A percentile compares a stretch with the other conserved stretches of the same genome.
phyloP scores from a whole-genome alignment of 345 rosid genomes.

The Rhodomyrtus tomentosa region DNA sequence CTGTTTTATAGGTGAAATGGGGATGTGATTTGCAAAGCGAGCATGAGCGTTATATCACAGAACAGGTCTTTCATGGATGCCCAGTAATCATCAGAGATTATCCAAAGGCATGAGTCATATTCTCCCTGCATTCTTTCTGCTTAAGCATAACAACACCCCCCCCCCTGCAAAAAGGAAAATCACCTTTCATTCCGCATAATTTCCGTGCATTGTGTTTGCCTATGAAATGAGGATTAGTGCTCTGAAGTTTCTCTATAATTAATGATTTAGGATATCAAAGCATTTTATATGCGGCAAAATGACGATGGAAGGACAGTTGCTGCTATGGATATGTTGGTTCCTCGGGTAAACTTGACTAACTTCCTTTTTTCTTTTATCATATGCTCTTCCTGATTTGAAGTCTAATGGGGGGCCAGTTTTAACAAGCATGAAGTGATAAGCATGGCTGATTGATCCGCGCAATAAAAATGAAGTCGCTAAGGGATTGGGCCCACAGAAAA shows the following conservation, averaged over 20 bases:
- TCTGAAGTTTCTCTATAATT: not conserved
- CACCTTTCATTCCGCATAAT: not conserved
- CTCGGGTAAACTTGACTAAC: slow-evolving; percentile 49
- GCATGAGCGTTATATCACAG: slow-evolving; percentile 97
- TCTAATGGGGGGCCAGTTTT: not conserved
- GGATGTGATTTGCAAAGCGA: slow-evolving; percentile 96
- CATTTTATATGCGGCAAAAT: slow-evolving; percentile 96
- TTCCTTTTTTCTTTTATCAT: not conserved
- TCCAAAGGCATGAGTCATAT: slow-evolving; percentile 45
- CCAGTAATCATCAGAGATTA: slow-evolving; percentile 93
- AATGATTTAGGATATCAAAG: slow-evolving; percentile 71
- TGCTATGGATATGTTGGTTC: slow-evolving; percentile 98
- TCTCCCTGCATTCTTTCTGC: not conserved
- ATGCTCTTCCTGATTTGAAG: not conserved
- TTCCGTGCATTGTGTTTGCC: not conserved
- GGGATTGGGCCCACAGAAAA: not conserved
- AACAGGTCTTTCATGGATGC: slow-evolving; percentile 72
- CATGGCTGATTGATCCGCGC: not conserved
- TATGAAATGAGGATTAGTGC: not conserved
- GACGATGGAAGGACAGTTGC: slow-evolving; percentile 98
- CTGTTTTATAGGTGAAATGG: slow-evolving; percentile 68
- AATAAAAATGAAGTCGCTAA: not conserved
- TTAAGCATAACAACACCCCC: not conserved
- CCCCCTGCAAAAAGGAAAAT: not conserved
- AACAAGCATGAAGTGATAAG: not conserved